Evolutionary conservation across 805 yeast species (phyloP), one percentile per base, ranked within the genome.

Genomic region (Helenozyma baotianmanensis): DNA sequence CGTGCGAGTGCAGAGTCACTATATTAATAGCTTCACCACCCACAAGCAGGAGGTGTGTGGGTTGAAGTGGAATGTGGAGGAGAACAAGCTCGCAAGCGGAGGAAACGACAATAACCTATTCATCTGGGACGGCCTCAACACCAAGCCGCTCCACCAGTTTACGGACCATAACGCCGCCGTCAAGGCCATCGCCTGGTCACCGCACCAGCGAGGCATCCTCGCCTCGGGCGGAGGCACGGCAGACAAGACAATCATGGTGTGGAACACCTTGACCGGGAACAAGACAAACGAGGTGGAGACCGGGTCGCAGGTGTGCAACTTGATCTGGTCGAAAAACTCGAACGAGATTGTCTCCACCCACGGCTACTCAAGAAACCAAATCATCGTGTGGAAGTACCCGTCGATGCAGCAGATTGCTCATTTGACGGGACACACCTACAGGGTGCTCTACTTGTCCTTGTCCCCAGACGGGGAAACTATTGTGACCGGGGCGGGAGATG

Each of bases 401-500:
- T 76, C 83, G 11, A 77, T 92, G 89, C 84, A 86, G 46, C 97
- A 90, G 47, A 78, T 92, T 21, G 96, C 96, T 0, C 85, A 89
- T 14, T 72, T 92, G 34, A 86, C 95, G 10, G 98, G 97, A 0
- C 98, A 92, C 54, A 86, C 96, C 1, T 86, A 82, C 53, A 71
- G 98, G 41, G 97, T 92, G 9, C 65, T 92, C 30, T 92, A 92
- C 55, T 66, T 92, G 47, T 77, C 96, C 4, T 69, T 90, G 62
- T 83, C 95, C 13, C 96, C 97, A 0, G 97, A 92, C 60, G 98
- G 98, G 1, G 88, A 86, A 42, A 88, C 97, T 0, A 82, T 92
- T 10, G 98, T 90, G 2, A 89, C 98, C 0, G 98, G 98, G 2
- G 97, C 98, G 1, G 98, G 97, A 4, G 98, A 92, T 60, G 98